These are phyloP conservation scores for Tulasnella sp. DNA, from an alignment of 768 basidiomycete genomes.

Conservation along the genomic window DNA sequence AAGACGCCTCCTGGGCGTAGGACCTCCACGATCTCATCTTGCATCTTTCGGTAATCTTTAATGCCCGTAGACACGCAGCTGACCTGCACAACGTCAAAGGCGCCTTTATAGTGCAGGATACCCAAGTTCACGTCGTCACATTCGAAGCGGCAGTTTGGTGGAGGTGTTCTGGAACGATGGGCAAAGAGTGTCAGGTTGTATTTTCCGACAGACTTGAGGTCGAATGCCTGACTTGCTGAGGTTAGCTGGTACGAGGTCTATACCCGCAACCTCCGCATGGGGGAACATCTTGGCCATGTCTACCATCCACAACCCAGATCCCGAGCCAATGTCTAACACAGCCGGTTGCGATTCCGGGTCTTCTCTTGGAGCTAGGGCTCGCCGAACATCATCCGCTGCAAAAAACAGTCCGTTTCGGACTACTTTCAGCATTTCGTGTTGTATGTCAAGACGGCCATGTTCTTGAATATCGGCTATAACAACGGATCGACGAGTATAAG, in stretches of 20 bases:
- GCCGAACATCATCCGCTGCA: slow-evolving; percentile 10
- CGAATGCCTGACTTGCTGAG: slow-evolving; percentile 11
- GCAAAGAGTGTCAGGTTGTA: background rate
- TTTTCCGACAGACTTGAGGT: background rate
- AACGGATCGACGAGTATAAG: background rate
- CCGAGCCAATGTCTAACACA: slow-evolving; percentile 26
- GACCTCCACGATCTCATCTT: slow-evolving; percentile 17
- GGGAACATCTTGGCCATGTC: slow-evolving; percentile 27
- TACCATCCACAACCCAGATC: slow-evolving; percentile 21
- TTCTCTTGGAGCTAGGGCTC: slow-evolving; percentile 17
- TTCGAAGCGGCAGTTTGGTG: slow-evolving; percentile 31
- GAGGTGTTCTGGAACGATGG: slow-evolving; percentile 12
- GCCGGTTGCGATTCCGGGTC: background rate
- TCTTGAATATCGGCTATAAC: slow-evolving; percentile 21
- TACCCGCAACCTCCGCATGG: slow-evolving; percentile 13
- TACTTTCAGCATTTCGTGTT: slow-evolving; percentile 21
- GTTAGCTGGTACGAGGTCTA: slow-evolving; percentile 28
- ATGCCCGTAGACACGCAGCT: background rate
- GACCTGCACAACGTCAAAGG: slow-evolving; percentile 29
- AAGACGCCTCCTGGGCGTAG: slow-evolving; percentile 28
- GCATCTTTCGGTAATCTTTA: background rate
- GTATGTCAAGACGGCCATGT: slow-evolving; percentile 24
- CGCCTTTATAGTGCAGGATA: slow-evolving; percentile 6
- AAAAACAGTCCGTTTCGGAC: slow-evolving; percentile 20
- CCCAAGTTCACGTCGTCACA: slow-evolving; percentile 32